Percentiles rank a stretch among this genome's conserved stretches.
Conservation (phyloP, 2,329 filamentous ascomycete genomes). For the Paradendryphiella salina region DNA sequence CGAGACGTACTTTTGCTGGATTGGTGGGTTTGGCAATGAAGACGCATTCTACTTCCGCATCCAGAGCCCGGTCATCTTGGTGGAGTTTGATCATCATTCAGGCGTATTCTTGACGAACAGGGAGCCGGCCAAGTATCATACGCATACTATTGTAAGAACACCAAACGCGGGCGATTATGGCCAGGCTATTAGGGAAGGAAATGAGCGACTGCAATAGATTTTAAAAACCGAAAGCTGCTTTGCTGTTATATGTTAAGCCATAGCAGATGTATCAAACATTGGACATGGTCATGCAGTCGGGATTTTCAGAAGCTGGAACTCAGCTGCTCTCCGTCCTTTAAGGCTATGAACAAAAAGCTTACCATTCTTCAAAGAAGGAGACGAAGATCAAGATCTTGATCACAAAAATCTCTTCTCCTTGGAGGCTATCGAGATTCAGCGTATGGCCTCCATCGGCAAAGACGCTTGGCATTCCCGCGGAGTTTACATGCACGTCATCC, state of each 20-base stretch:
- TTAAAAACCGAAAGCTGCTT: neutral
- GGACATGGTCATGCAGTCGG: neutral
- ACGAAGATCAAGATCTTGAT: too few relatives aligned
- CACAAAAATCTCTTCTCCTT: too few relatives aligned
- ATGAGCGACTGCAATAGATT: slow-evolving; percentile 21
- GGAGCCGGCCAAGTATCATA: slow-evolving; percentile 76
- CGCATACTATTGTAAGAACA: slow-evolving; percentile 71
- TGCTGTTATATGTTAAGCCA: too few relatives aligned
- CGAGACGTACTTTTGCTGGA: slow-evolving; percentile 83
- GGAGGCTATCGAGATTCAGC: too few relatives aligned
- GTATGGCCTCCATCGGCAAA: neutral
- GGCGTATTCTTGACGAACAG: slow-evolving; percentile 75
- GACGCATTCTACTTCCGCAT: slow-evolving; percentile 79
- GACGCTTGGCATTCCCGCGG: slow-evolving; percentile 22
- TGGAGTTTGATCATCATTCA: slow-evolving; percentile 80
- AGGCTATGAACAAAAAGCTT: too few relatives aligned
- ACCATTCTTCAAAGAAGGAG: too few relatives aligned
- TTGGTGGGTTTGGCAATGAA: slow-evolving; percentile 66
- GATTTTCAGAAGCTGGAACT: too few relatives aligned
- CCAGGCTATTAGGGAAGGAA: slow-evolving; percentile 51
- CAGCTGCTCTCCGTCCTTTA: too few relatives aligned
- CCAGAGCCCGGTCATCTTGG: slow-evolving; percentile 72
- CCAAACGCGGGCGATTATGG: slow-evolving; percentile 81
- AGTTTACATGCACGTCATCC: slow-evolving; percentile 10
- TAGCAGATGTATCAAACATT: too few relatives aligned